A percentile compares a stretch with the other conserved stretches of the same genome.
Conservation (phyloP, 2,329 filamentous ascomycete species). For the Trichoderma sp. region DNA sequence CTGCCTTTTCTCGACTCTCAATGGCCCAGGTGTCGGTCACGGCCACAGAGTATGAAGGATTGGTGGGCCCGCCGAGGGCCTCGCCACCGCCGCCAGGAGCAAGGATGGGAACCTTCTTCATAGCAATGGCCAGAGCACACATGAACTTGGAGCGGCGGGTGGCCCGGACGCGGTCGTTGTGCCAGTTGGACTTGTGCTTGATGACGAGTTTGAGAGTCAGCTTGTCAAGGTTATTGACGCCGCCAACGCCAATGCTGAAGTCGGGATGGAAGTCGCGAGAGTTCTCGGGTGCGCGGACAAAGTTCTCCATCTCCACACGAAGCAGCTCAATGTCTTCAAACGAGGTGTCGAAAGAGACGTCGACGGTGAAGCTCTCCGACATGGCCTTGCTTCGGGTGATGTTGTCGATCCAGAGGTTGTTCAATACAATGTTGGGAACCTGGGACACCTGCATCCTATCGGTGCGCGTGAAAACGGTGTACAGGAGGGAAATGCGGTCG, state of each 20-base stretch:
- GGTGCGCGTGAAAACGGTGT: constrained; percentile 86
- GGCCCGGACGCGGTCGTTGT: constrained; percentile 80
- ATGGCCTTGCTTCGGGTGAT: constrained; percentile 87
- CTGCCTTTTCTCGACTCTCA: constrained; percentile 61
- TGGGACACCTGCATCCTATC: constrained; percentile 75
- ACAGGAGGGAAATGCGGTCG: constrained; percentile 91
- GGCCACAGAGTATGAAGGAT: constrained; percentile 79
- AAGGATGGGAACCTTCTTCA: constrained; percentile 85
- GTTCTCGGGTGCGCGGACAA: constrained; percentile 83
- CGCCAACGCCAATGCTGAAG: constrained; percentile 73
- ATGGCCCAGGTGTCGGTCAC: constrained; percentile 70
- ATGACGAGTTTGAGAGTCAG: constrained; percentile 80
- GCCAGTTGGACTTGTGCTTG: constrained; percentile 90
- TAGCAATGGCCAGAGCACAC: constrained; percentile 82
- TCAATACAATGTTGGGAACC: constrained; percentile 88
- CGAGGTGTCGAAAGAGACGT: constrained; percentile 80
- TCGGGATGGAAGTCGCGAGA: constrained; percentile 87
- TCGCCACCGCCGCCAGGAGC: constrained; percentile 73
- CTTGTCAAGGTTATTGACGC: constrained; percentile 85
- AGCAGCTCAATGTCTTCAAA: constrained; percentile 89
- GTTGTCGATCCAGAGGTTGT: constrained; percentile 94
- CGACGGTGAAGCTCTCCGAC: constrained; percentile 80
- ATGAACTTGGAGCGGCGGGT: constrained; percentile 92
- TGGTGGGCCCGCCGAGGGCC: constrained; percentile 64
- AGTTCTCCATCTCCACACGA: constrained; percentile 79